Evolutionary conservation across 2,329 filamentous ascomycete genomes (phyloP).

Genomic region (Blastomyces parvus): DNA sequence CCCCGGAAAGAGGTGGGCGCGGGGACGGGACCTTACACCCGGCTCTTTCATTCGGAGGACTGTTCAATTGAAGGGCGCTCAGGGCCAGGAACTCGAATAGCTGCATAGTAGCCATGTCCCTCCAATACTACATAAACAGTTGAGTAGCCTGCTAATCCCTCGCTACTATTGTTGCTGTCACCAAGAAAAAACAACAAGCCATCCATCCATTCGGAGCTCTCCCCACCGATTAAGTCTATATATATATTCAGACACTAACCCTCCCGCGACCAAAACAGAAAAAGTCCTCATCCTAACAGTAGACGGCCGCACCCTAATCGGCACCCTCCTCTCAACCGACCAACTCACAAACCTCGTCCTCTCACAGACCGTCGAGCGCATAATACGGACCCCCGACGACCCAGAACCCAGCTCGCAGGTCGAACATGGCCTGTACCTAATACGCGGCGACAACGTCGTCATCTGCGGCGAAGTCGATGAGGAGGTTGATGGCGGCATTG

Average conservation of each 20-base stretch:
- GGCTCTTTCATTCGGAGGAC: background rate
- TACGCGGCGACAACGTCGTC: slow-evolving; percentile 90
- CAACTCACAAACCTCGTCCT: slow-evolving; percentile 90
- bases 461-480: slow-evolving; percentile 85
- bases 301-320: slow-evolving; percentile 78
- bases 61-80: background rate
- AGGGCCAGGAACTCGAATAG: background rate
- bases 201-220: background rate
- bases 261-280: slow-evolving; percentile 45
- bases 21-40: background rate
- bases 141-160: background rate
- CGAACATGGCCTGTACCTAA: slow-evolving; percentile 77
- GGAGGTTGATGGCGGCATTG: slow-evolving; percentile 75
- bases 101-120: slow-evolving; percentile 37
- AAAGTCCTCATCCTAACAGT: slow-evolving; percentile 86
- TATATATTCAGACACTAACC: background rate
- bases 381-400: slow-evolving; percentile 79
- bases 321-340: slow-evolving; percentile 76
- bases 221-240: slow-evolving; percentile 12
- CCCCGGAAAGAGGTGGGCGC: background rate
- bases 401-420: slow-evolving; percentile 70
- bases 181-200: background rate
- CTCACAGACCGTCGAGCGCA: slow-evolving; percentile 71
- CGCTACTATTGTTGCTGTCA: background rate
- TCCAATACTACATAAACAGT: slow-evolving; percentile 47